Evolutionary conservation across 208 protist species (phyloP).

Genomic region (Jaenimonas drosophilae): DNA sequence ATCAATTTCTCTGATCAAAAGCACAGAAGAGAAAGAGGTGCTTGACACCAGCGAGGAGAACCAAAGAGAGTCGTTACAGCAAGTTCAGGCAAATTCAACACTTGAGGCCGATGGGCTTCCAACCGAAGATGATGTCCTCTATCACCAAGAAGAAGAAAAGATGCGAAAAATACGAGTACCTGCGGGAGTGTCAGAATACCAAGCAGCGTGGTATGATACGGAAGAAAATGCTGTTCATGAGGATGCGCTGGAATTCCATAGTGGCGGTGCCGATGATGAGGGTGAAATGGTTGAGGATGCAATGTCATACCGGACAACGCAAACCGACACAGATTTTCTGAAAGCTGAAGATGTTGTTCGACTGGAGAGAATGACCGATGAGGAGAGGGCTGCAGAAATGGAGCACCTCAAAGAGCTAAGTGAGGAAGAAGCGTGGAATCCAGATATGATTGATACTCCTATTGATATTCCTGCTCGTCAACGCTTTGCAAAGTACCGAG

Average conservation of each 20-base stretch:
- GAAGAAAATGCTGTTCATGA: conserved; percentile 33
- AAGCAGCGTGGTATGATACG: conserved; percentile 68
- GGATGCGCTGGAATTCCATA: neutral
- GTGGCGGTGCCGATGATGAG: conserved; percentile 19
- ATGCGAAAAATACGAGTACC: conserved; percentile 58
- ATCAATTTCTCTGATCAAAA: conserved; percentile 23
- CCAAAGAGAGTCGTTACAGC: conserved; percentile 56
- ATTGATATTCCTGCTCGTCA: conserved; percentile 76
- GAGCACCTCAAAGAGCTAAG: conserved; percentile 59
- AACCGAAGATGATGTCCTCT: conserved; percentile 65
- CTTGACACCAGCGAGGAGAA: conserved; percentile 39
- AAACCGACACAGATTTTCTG: conserved; percentile 79
- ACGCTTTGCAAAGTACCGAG: conserved; percentile 82
- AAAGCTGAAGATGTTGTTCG: conserved; percentile 73
- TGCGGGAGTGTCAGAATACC: conserved; percentile 54
- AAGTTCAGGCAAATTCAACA: conserved; percentile 70
- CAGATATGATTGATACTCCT: conserved; percentile 81
- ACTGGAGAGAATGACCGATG: conserved; percentile 76
- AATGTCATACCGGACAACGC: conserved; percentile 60
- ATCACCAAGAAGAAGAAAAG: conserved; percentile 18
- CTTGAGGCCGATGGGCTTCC: conserved; percentile 56
- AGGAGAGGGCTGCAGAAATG: conserved; percentile 64
- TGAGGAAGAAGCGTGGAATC: conserved; percentile 77
- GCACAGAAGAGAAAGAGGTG: conserved; percentile 13
- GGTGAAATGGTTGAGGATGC: conserved; percentile 48